Base-by-base conservation (phyloP, 495 filamentous ascomycete genomes). In the Sordaria brevicollis region DNA sequence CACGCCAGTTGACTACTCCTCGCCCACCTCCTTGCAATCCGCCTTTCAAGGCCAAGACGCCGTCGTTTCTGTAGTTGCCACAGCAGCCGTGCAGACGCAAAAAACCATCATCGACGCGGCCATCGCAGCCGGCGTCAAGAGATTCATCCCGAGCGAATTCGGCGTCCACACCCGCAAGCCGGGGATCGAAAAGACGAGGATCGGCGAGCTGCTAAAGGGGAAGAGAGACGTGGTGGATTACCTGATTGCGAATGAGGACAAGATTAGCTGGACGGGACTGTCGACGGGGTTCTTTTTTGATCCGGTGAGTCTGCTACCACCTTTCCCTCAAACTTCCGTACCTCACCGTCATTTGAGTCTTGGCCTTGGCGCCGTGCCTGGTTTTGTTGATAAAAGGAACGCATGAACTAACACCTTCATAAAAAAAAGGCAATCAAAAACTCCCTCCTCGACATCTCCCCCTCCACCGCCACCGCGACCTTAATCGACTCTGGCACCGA, bases 81-180 rank as follows among this genome's bases (percentile, higher is more conserved):
- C 76, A 5, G 62, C 71, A 0, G 79, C 75, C 0, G 38, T 87
- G 21, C 70, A 72, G 1, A 73, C 71, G 0, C 87, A 91, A 69
- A 76, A 76, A 8, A 68, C 74, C 0, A 79, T 89, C 31, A 83
- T 91, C 13, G 88, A 91, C 67, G 90, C 89, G 2, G 83, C 88
- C 0, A 74, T 87, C 19, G 81, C 82, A 0, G 89, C 86, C 1
- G 83, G 84, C 15, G 87, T 92, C 3, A 81, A 84, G 75, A 84
- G 89, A 34, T 89, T 89, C 71, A 80, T 92, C 54, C 90, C 89
- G 0, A 86, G 85, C 11, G 88, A 90, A 71, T 93, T 87, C 70
- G 90, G 90, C 1, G 70, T 81, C 67, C 82, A 89, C 69, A 82
- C 81, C 25, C 75, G 81, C 69, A 72, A 74, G 62, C 7, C 4